Evolutionary conservation across 2,329 filamentous ascomycete species (phyloP).

Genomic region (Chaetomiaceae sp.): DNA sequence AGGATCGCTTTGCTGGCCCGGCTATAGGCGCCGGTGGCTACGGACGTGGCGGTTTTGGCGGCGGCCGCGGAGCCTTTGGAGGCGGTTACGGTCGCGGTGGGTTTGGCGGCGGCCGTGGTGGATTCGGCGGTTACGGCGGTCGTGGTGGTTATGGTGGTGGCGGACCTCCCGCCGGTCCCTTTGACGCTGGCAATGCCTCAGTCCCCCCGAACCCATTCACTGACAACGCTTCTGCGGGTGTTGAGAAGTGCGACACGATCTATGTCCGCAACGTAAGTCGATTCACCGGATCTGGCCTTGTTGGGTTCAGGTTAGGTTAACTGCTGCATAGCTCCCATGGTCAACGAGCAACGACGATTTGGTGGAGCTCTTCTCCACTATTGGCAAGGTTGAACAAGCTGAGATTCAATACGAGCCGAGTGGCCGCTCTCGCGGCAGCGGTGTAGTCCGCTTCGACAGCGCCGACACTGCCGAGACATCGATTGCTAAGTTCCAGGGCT

Average conservation of each 20-base stretch:
- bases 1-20: slow-evolving; percentile 81
- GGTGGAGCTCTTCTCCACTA: slow-evolving; percentile 93
- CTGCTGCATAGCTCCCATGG: slow-evolving; percentile 72
- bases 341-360: slow-evolving; percentile 98
- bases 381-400: slow-evolving; percentile 96
- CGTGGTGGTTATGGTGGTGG: slow-evolving; percentile 43
- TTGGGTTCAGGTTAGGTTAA: slow-evolving; percentile 26
- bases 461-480: slow-evolving; percentile 83
- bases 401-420: slow-evolving; percentile 99
- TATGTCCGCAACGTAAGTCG: slow-evolving; percentile 91
- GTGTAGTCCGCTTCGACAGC: slow-evolving; percentile 90
- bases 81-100: slow-evolving; percentile 46
- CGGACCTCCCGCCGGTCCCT: slow-evolving; percentile 41
- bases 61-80: slow-evolving; percentile 55
- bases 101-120: slow-evolving; percentile 43
- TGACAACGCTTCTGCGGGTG: slow-evolving; percentile 82
- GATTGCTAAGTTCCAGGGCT: slow-evolving; percentile 95
- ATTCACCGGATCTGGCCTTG: not conserved
- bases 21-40: slow-evolving; percentile 47
- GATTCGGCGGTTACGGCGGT: slow-evolving; percentile 46
- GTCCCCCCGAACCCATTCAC: slow-evolving; percentile 84
- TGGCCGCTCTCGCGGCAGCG: slow-evolving; percentile 88
- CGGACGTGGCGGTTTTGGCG: slow-evolving; percentile 52
- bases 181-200: slow-evolving; percentile 49
- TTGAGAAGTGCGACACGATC: slow-evolving; percentile 77